Evolutionary conservation across 768 basidiomycete genomes (phyloP).

Genomic region (Lentinula detonsa): DNA sequence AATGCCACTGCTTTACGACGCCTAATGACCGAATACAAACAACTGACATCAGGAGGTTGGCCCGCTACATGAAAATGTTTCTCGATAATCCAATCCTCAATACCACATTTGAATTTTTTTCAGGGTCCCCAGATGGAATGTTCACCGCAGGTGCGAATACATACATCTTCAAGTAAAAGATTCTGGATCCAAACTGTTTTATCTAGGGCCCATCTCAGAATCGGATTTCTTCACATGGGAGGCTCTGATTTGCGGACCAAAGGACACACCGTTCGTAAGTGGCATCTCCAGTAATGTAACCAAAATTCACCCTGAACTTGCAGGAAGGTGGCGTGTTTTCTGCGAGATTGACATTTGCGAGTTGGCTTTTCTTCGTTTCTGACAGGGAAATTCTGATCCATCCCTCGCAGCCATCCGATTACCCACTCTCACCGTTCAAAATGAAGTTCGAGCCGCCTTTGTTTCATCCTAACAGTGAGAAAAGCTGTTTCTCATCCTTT

Average conservation of each 20-base stretch:
- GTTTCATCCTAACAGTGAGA: conserved; percentile 94
- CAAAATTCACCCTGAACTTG: neutral
- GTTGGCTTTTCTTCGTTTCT: conserved; percentile 23
- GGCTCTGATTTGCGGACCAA: conserved; percentile 88
- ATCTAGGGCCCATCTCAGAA: conserved; percentile 78
- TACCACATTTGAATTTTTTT: conserved; percentile 1
- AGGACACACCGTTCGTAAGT: conserved; percentile 86
- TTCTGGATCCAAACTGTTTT: neutral
- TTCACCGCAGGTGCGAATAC: conserved; percentile 73
- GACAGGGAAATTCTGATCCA: neutral
- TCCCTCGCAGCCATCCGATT: conserved; percentile 69
- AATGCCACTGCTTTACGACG: conserved; percentile 74
- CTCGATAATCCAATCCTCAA: conserved; percentile 2
- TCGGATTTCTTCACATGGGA: conserved; percentile 97
- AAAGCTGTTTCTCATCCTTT: conserved; percentile 8
- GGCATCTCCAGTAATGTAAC: neutral
- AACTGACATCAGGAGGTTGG: conserved; percentile 72
- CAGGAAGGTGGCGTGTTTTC: conserved; percentile 95
- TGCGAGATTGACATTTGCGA: conserved; percentile 87
- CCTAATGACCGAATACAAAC: conserved; percentile 91
- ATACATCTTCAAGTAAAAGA: neutral
- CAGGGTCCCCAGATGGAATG: conserved; percentile 90
- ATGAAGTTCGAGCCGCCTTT: conserved; percentile 98
- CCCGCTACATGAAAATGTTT: neutral
- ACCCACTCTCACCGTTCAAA: conserved; percentile 97